Evolutionary conservation across 257 asterid species (phyloP).

Genomic region (Salvia miltiorrhiza): DNA sequence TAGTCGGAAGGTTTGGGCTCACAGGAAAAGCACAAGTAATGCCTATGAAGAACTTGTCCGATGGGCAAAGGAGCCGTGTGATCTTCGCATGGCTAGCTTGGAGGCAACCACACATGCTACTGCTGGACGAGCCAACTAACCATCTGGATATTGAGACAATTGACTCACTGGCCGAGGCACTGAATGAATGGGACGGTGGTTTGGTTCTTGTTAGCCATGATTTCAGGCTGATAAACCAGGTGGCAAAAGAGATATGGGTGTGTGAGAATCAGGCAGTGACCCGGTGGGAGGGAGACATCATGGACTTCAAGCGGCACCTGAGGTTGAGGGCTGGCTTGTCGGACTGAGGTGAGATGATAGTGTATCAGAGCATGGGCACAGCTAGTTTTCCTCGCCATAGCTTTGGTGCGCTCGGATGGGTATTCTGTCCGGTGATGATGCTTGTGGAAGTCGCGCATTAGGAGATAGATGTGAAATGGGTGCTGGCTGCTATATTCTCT

Average conservation of each 20-base stretch:
- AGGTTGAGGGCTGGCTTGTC: slow-evolving; percentile 65
- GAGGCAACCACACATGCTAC: slow-evolving; percentile 83
- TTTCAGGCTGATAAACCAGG: slow-evolving; percentile 97
- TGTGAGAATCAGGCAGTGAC: slow-evolving; percentile 85
- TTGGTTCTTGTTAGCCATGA: slow-evolving; percentile 96
- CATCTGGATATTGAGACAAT: slow-evolving; percentile 97
- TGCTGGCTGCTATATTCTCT: slow-evolving; percentile 4
- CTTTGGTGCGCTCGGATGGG: neutral
- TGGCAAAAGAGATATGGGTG: slow-evolving; percentile 95
- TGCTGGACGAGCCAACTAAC: slow-evolving; percentile 94
- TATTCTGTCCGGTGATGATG: neutral
- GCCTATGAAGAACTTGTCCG: slow-evolving; percentile 92
- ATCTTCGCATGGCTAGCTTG: slow-evolving; percentile 96
- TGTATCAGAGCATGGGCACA: neutral
- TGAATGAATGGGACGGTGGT: slow-evolving; percentile 98
- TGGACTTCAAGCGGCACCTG: slow-evolving; percentile 89
- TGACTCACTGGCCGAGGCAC: slow-evolving; percentile 91
- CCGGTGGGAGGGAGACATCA: slow-evolving; percentile 88
- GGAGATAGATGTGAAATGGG: slow-evolving; percentile 8
- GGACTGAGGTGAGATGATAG: slow-evolving; percentile 18
- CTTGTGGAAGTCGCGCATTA: neutral
- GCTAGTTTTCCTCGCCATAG: slow-evolving; percentile 14
- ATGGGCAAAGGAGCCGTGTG: slow-evolving; percentile 87
- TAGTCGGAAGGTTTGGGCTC: slow-evolving; percentile 84
- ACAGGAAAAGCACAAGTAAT: slow-evolving; percentile 93